A percentile compares a stretch with the other conserved stretches of the same genome.
Conservation (phyloP, 768 basidiomycete genomes). For the Hirschioporus abietinus region DNA sequence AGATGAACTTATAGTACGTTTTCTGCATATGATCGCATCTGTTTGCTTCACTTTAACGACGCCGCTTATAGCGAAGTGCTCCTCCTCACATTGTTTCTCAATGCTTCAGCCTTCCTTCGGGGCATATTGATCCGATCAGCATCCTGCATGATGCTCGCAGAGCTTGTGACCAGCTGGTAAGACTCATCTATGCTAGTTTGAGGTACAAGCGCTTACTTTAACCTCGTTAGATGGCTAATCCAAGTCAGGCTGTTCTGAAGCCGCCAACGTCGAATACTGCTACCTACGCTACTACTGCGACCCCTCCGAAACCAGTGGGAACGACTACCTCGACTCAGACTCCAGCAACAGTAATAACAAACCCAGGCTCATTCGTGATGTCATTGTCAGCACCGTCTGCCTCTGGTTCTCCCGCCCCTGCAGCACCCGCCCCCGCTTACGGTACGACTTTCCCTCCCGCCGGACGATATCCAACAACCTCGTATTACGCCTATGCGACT, state of each 20-base stretch:
- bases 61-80: constrained; percentile 43
- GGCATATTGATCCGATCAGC: constrained; percentile 63
- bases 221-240: constrained; percentile 60
- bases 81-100: constrained; percentile 72
- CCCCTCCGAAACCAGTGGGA: constrained; percentile 21
- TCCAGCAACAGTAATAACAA: constrained; percentile 53
- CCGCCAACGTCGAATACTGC: constrained; percentile 29
- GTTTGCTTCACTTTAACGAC: constrained; percentile 4
- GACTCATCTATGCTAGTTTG: constrained; percentile 15
- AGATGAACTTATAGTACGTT: constrained; percentile 75
- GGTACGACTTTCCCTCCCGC: constrained; percentile 15
- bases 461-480: constrained; percentile 22
- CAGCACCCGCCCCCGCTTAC: constrained; percentile 14
- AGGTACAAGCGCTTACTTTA: constrained; percentile 12
- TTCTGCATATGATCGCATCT: constrained; percentile 8
- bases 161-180: constrained; percentile 71
- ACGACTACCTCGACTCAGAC: constrained; percentile 28
- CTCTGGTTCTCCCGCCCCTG: constrained; percentile 32
- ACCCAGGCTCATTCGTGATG: constrained; percentile 69
- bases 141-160: constrained; percentile 76
- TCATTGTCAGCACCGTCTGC: constrained; percentile 30
- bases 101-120: constrained; percentile 71
- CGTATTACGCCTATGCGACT: constrained; percentile 19
- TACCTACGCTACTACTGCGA: constrained; percentile 25
- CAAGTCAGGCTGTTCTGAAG: constrained; percentile 58